Percentiles rank a stretch among this genome's conserved stretches.
Conservation (phyloP, 495 filamentous ascomycete species). For the Penicillium samsonianum region DNA sequence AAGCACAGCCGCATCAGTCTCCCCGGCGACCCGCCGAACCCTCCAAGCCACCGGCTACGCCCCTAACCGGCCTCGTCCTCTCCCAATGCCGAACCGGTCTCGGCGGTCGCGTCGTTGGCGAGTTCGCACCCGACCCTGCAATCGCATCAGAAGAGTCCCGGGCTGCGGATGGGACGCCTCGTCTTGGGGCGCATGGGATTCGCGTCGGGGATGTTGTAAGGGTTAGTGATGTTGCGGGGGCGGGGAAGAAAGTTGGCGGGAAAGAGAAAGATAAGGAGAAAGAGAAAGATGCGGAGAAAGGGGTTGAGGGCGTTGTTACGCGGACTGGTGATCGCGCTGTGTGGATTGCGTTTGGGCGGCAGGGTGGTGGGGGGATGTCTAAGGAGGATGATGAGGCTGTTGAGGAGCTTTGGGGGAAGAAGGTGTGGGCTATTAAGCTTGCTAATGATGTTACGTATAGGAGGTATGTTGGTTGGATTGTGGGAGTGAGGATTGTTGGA, state of each 20-base stretch:
- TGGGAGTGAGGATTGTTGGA: background rate
- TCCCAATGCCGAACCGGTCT: conserved; percentile 85
- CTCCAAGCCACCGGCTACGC: conserved; percentile 88
- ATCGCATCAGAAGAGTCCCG: conserved; percentile 50
- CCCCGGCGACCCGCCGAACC: conserved; percentile 65
- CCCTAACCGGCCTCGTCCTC: conserved; percentile 73
- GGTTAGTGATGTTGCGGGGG: conserved; percentile 70
- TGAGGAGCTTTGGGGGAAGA: conserved; percentile 59
- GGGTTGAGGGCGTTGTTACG: conserved; percentile 82
- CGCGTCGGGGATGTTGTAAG: conserved; percentile 85
- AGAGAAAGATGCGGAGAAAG: conserved; percentile 57
- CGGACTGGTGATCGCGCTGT: conserved; percentile 59
- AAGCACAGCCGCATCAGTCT: conserved; percentile 70
- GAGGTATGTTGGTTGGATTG: conserved; percentile 50
- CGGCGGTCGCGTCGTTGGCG: conserved; percentile 82
- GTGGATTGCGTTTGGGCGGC: conserved; percentile 70
- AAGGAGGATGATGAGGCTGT: conserved; percentile 60
- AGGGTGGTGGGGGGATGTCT: conserved; percentile 46
- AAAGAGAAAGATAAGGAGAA: conserved; percentile 67
- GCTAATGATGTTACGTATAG: conserved; percentile 93
- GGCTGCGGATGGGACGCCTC: conserved; percentile 28
- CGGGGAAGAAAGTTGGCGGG: conserved; percentile 61
- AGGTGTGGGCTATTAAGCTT: conserved; percentile 80
- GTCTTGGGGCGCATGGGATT: conserved; percentile 77
- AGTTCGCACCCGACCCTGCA: conserved; percentile 74